Evolutionary conservation across 805 yeast genomes (phyloP).

Genomic region (Metschnikowia henanensis): DNA sequence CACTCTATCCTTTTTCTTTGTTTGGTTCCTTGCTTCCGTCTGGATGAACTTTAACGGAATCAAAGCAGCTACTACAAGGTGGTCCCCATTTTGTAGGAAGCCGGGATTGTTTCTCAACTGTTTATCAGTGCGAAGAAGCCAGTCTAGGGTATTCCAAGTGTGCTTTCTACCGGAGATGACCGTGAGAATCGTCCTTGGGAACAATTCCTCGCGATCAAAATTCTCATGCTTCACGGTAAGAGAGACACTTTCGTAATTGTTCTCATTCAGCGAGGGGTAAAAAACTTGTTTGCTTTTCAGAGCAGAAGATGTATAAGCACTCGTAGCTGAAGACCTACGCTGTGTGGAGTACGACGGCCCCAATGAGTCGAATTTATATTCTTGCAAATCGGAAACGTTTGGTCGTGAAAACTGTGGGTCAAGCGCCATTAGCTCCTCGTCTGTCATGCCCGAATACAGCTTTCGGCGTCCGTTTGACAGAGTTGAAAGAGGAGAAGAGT

Average conservation of each 20-base stretch:
- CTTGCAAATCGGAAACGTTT: constrained; percentile 38
- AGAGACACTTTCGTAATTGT: constrained; percentile 40
- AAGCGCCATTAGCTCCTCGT: constrained; percentile 52
- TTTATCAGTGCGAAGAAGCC: constrained; percentile 29
- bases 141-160: constrained; percentile 43
- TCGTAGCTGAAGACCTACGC: constrained; percentile 11
- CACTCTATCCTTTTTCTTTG: constrained; percentile 11
- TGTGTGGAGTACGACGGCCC: constrained; percentile 20
- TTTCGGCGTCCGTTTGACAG: constrained; percentile 32
- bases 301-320: constrained; percentile 1
- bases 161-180: constrained; percentile 42
- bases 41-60: constrained; percentile 28
- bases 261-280: constrained; percentile 40
- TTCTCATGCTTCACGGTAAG: constrained; percentile 46
- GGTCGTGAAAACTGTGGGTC: constrained; percentile 52
- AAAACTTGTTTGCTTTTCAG: constrained; percentile 12
- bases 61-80: constrained; percentile 35
- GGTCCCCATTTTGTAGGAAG: constrained; percentile 40
- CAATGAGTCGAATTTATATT: constrained; percentile 43
- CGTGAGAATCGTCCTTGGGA: constrained; percentile 34
- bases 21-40: constrained; percentile 10
- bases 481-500: constrained; percentile 1
- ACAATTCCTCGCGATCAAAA: constrained; percentile 23
- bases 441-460: constrained; percentile 51
- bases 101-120: constrained; percentile 10